These are phyloP conservation scores for Wilcoxina mikolae DNA, from an alignment of 495 filamentous ascomycete genomes.

Conservation along the genomic window DNA sequence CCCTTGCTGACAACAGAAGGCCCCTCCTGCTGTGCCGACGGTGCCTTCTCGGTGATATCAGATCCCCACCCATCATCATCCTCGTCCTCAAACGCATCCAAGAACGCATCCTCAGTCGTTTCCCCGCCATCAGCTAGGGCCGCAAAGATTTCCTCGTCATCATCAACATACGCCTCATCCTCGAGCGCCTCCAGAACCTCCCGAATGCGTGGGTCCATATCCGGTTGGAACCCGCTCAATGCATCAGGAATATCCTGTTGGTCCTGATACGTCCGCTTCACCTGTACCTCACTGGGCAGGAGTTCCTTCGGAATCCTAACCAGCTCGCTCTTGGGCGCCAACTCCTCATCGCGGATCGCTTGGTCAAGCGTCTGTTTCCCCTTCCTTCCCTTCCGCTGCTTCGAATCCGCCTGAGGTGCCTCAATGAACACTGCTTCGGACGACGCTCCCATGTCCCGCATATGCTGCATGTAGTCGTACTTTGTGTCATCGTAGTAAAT, in stretches of 20 bases:
- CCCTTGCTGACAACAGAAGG: neutral
- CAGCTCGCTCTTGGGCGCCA: constrained; percentile 44
- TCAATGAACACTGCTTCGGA: constrained; percentile 64
- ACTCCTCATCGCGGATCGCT: constrained; percentile 51
- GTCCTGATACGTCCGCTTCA: constrained; percentile 69
- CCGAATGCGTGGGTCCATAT: constrained; percentile 90
- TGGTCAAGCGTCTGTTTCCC: constrained; percentile 57
- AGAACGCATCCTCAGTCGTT: constrained; percentile 57
- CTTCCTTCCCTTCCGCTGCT: constrained; percentile 51
- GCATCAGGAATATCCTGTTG: constrained; percentile 87
- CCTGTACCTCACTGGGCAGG: constrained; percentile 53
- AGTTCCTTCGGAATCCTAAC: constrained; percentile 50
- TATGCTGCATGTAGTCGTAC: constrained; percentile 99
- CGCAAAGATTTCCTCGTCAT: constrained; percentile 69
- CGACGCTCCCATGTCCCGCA: constrained; percentile 53
- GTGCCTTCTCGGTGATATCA: constrained; percentile 73
- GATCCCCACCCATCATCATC: constrained; percentile 83
- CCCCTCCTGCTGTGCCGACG: neutral
- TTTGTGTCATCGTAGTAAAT: constrained; percentile 74
- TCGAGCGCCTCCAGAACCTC: constrained; percentile 91
- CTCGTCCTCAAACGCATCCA: constrained; percentile 43
- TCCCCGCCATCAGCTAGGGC: constrained; percentile 57
- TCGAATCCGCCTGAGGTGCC: constrained; percentile 41
- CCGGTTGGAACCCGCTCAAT: constrained; percentile 83
- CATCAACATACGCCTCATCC: constrained; percentile 90